Evolutionary conservation across 2,329 filamentous ascomycete genomes (phyloP), one percentile per base, ranked within the genome.

Genomic region (Nannizziopsis barbatae): DNA sequence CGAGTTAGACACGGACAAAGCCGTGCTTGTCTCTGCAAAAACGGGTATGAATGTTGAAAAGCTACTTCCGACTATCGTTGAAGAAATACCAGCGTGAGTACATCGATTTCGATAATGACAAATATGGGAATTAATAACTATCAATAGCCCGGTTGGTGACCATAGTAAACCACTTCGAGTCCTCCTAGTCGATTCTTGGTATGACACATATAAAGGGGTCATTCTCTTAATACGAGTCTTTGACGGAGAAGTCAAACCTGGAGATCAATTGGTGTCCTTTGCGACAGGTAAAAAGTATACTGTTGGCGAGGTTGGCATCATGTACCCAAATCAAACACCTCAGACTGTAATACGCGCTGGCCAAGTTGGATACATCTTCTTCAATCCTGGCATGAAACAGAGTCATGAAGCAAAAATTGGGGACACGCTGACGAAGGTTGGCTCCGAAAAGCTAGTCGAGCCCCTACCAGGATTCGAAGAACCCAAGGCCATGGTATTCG

Each of bases 401-500:
- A 94, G 89, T 50, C 84, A 94, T 63, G 92, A 98, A 62, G 90
- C 92, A 43, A 93, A 95, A 66, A 83, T 96, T 22, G 92, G 92
- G 44, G 92, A 98, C 60, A 98, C 92, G 0, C 95, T 88, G 59
- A 96, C 92, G 0, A 84, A 78, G 1, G 76, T 88, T 2, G 88
- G 86, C 1, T 80, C 72, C 17, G 86, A 95, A 67, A 77, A 79
- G 50, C 60, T 75, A 0, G 88, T 98, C 1, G 75, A 89, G 63
- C 81, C 86, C 10, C 82, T 89, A 47, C 87, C 88, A 0, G 92
- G 90, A 2, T 98, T 98, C 52, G 90, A 95, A 62, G 92, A 98
- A 65, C 90, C 92, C 1, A 94, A 98, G 65, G 84, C 89, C 5
- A 98, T 98, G 92, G 92, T 98, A 3, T 98, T 98, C 57, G 92